phyloP scores from a whole-genome alignment of 1,284 basidiomycete genomes.

The Trametes polyzona region DNA sequence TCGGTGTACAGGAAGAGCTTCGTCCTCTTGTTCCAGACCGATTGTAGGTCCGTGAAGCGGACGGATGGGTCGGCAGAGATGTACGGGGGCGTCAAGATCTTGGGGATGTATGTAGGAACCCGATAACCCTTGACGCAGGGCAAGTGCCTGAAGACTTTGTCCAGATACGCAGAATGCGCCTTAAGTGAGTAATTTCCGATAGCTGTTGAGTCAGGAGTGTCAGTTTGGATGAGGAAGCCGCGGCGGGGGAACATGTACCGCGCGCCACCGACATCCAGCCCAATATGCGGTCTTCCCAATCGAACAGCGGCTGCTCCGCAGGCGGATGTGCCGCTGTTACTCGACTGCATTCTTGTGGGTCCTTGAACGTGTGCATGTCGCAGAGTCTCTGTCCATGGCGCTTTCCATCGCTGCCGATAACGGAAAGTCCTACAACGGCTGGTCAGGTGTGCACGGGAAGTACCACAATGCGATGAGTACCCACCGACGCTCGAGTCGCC shows the following conservation, averaged over 20 bases:
- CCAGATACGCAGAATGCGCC: background rate
- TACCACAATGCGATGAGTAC: background rate
- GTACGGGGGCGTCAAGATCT: conserved; percentile 10
- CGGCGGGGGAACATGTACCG: background rate
- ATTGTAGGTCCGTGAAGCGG: conserved; percentile 1
- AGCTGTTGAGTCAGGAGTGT: background rate
- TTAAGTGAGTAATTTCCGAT: conserved; percentile 11
- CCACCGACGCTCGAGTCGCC: conserved; percentile 4
- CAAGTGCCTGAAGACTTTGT: background rate
- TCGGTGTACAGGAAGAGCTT: conserved; percentile 4
- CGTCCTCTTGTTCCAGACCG: background rate
- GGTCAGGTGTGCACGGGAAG: background rate
- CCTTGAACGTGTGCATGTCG: conserved; percentile 3
- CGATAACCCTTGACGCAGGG: background rate
- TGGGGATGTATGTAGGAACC: background rate
- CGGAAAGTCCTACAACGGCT: background rate
- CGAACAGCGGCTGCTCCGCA: background rate
- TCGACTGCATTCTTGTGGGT: background rate
- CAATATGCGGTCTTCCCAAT: background rate
- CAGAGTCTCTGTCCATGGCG: background rate
- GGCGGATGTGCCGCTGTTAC: background rate
- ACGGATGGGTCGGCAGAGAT: background rate
- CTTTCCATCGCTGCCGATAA: background rate
- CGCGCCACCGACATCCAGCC: background rate
- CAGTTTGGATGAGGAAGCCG: background rate